Conservation (phyloP, 495 filamentous ascomycete species). For the Aspergillus ellipticus region DNA sequence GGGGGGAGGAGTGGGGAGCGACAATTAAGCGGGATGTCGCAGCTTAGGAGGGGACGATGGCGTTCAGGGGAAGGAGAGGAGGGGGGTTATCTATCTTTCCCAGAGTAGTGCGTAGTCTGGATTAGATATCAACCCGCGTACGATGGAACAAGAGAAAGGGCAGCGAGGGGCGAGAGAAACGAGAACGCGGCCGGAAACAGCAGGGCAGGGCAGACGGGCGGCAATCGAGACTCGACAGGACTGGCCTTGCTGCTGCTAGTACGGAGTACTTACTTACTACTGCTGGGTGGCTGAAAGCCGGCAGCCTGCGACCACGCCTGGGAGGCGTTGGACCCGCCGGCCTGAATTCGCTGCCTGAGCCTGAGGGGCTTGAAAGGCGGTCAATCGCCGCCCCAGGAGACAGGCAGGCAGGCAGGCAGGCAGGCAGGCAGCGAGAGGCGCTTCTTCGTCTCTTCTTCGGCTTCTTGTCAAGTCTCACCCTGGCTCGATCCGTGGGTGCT, state of each 20-base stretch:
- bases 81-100: slow-evolving; percentile 15
- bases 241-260: background rate
- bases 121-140: background rate
- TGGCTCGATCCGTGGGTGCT: too few species aligned
- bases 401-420: too few species aligned
- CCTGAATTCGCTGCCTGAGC: slow-evolving; percentile 1
- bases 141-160: background rate
- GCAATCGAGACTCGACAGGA: background rate
- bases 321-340: background rate
- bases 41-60: background rate
- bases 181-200: background rate
- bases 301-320: too few species aligned
- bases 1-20: slow-evolving; percentile 10
- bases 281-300: background rate
- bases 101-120: too few species aligned
- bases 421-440: too few species aligned
- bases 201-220: background rate
- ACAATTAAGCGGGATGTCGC: slow-evolving; percentile 6
- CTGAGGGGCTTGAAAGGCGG: background rate
- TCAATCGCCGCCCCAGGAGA: background rate
- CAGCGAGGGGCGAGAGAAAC: background rate
- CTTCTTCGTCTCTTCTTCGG: too few species aligned
- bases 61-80: slow-evolving; percentile 22
- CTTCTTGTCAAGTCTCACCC: too few species aligned
- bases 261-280: background rate